Base-by-base conservation (phyloP, 2,329 filamentous ascomycete species). In the Hypoxylon sp. region DNA sequence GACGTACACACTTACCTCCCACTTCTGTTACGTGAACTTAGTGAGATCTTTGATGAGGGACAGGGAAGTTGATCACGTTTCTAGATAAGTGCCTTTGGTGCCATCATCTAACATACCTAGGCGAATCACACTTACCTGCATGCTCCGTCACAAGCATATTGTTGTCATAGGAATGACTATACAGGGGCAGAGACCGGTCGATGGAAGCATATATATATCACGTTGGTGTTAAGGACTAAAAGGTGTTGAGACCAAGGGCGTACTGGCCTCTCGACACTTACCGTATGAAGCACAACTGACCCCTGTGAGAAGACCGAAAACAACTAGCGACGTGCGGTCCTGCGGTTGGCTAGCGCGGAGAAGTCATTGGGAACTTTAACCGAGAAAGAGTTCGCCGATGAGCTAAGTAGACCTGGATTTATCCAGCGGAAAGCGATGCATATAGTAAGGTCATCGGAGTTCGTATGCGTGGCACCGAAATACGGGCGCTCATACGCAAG, bases 1-100 rank as follows among this genome's bases (percentile, higher is more conserved):
- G 65, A 68, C 65, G 65, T 65, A 57, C 54, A 16, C 22, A 49
- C 16, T 28, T 51, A 42, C 46, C 53, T 49, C 57, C 54, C 52
- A 55, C 40, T 52, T 40, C 42, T 58, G 24, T 46, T 18, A 16
- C 33, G 32, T 54, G 42, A 53, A 53, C 51, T n/a, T 61, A 26
- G 51, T 30, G 20, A 49, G 50, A 54, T 53, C 40, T 45, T 14
- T 8, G 22, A 14, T 44, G 28, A 16, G 24, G n/a, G 18, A 12
- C 16, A 16, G 2, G 33, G 45, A 24, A 49, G 33, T 26, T 16
- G 22, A 42, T 32, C 46, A n/a, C 32, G 42, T 44, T 42, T 45
- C 24, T 48, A 22, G 36, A 9, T 7, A 6, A 7, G 30, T 36
- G 44, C 18, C 16, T 42, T 26, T 20, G 24, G 20, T 53, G 28